Evolutionary conservation across 2,329 filamentous ascomycete species (phyloP), one percentile per base, ranked within the genome.

Genomic region (Fusarium transvaalense): DNA sequence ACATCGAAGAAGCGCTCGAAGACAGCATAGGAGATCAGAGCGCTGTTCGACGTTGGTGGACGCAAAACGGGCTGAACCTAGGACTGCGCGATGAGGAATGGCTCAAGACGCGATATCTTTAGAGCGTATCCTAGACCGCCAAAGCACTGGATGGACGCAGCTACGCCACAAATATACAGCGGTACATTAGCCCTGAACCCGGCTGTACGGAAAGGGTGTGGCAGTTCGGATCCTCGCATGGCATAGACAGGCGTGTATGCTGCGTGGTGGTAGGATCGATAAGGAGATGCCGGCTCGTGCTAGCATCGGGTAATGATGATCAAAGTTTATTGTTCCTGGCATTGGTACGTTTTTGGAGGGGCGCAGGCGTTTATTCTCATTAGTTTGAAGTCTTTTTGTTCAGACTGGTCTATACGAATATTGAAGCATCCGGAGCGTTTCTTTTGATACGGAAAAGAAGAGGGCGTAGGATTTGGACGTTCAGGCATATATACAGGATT

Each of bases 1-100:
- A 97, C 78, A 96, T 98, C 64, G 94, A 97, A 77, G 95, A 97
- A 80, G 94, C 94, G 1, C 84, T 97, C 38, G 94, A 97, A 77
- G 94, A 97, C 76, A 92, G 93, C 23, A 87, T 95, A 50, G 87
- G 87, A 10, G 89, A 91, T 56, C 91, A 93, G 66, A 88, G 89
- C 68, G 86, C 86, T 37, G 92, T 97, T 19, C 84, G 92, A 58
- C 84, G 86, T 66, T 98, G 95, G 95, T 98, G 95, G 95, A 91
- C 92, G 25, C 82, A 85, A 68, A 95, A 96, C 71, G 93, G 93
- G 0, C 81, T 97, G 65, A 95, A 96, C 75, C 79, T 97, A 53
- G 92, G 92, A 2, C 84, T 96, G 39, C 90, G 91, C 5, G 95
- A 93, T 39, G 93, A 92, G 69, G 93, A 97, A 78, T 97, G 93